phyloP scores from a whole-genome alignment of 257 asterid genomes.

The Osmanthus fragrans region DNA sequence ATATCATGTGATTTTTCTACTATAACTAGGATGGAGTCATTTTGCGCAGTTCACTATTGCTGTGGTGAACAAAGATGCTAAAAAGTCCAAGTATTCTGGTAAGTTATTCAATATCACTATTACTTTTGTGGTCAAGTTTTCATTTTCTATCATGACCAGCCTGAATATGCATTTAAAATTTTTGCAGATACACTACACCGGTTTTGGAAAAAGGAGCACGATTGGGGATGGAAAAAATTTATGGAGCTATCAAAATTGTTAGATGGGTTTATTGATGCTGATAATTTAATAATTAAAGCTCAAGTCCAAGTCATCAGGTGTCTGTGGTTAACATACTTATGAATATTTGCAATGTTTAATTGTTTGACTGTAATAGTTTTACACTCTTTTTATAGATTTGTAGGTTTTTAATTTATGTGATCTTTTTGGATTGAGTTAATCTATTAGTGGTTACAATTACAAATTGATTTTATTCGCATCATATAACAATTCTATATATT shows the following conservation, averaged over 20 bases:
- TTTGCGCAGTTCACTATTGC: constrained; percentile 63
- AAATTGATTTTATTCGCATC: constrained; percentile 2
- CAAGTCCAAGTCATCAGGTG: constrained; percentile 70
- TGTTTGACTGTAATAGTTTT: not conserved
- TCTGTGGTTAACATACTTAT: constrained; percentile 10
- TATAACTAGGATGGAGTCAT: constrained; percentile 54
- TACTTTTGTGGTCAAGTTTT: not conserved
- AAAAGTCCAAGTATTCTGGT: constrained; percentile 58
- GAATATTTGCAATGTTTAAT: not conserved
- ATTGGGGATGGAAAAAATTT: constrained; percentile 68
- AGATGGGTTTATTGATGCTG: constrained; percentile 61
- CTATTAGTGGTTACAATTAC: not conserved
- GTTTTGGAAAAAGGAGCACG: constrained; percentile 61
- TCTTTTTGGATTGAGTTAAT: not conserved
- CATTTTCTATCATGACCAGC: not conserved
- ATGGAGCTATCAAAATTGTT: constrained; percentile 57
- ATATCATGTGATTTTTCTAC: constrained; percentile 7
- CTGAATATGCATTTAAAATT: constrained; percentile 3
- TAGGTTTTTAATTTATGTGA: constrained; percentile 1
- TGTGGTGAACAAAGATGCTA: constrained; percentile 56
- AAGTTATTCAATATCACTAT: not conserved
- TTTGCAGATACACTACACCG: constrained; percentile 57
- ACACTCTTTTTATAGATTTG: not conserved
- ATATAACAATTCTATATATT: not conserved
- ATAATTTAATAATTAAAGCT: constrained; percentile 50